Percentiles rank a stretch among this genome's conserved stretches.
Conservation (phyloP, 2,329 filamentous ascomycete genomes). For the Monosporascus sp. region DNA sequence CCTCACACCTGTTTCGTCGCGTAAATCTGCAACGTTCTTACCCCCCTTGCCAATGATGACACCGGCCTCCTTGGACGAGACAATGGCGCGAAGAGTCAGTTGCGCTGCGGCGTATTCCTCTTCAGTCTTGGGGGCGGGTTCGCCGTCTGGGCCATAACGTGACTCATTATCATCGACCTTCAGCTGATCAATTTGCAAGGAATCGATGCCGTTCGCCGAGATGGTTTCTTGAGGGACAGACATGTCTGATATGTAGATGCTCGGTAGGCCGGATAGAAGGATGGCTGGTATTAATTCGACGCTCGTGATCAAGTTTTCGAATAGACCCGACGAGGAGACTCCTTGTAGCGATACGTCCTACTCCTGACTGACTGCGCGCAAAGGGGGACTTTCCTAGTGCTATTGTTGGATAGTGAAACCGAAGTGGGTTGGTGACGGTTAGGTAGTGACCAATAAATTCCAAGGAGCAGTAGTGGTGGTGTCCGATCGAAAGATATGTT, state of each 20-base stretch:
- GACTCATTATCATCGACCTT: constrained; percentile 58
- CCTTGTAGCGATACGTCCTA: neutral
- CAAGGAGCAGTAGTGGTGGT: neutral
- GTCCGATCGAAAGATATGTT: constrained; percentile 8
- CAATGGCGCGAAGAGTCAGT: constrained; percentile 92
- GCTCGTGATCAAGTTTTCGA: neutral
- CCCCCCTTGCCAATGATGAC: constrained; percentile 98
- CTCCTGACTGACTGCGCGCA: neutral
- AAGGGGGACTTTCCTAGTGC: neutral
- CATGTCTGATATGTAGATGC: constrained; percentile 40
- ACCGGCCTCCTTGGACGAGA: constrained; percentile 97
- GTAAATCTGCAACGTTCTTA: constrained; percentile 95
- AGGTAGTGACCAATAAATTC: neutral
- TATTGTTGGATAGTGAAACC: neutral
- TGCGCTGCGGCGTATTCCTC: constrained; percentile 93
- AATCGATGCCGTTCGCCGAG: constrained; percentile 54
- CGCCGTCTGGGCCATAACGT: constrained; percentile 66
- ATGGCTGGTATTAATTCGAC: constrained; percentile 5
- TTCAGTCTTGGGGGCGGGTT: constrained; percentile 82
- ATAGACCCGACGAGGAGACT: neutral
- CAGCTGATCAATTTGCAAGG: constrained; percentile 61
- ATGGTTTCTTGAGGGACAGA: constrained; percentile 55
- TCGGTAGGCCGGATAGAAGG: constrained; percentile 6
- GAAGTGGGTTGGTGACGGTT: neutral
- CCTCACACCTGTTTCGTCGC: constrained; percentile 96